These are phyloP conservation scores for Pontederia paniculata DNA, from an alignment of 176 grass and related monocot species.

Conservation along the genomic window DNA sequence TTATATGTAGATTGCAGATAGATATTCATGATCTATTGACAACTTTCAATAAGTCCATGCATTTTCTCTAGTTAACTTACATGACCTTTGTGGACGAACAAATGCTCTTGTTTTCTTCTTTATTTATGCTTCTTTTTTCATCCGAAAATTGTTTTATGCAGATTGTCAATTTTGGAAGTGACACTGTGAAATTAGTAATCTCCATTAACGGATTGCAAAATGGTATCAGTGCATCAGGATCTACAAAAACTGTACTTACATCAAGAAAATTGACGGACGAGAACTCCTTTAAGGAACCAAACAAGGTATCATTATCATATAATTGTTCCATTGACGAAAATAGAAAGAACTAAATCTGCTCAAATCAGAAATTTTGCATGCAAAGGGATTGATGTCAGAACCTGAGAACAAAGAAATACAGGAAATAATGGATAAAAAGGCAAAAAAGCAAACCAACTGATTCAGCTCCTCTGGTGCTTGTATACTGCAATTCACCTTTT, in stretches of 20 bases:
- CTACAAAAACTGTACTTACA: slow-evolving; percentile 63
- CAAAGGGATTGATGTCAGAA: neutral
- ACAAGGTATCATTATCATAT: slow-evolving; percentile 39
- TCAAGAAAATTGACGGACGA: slow-evolving; percentile 56
- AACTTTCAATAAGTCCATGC: no score
- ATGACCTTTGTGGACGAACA: neutral
- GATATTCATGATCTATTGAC: no score
- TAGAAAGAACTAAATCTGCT: neutral
- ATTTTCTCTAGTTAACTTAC: no score
- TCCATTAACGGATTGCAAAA: slow-evolving; percentile 50
- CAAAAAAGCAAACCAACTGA: no score
- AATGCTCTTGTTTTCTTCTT: neutral
- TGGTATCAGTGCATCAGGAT: slow-evolving; percentile 42
- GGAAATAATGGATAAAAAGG: no score
- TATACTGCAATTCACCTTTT: no score
- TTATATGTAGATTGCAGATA: no score
- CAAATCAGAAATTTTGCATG: no score
- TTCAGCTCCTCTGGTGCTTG: no score
- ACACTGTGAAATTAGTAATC: slow-evolving; percentile 51
- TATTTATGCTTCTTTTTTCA: neutral
- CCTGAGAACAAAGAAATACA: no score
- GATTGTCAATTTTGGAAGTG: slow-evolving; percentile 66
- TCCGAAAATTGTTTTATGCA: slow-evolving; percentile 13
- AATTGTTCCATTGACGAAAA: neutral
- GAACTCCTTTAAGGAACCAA: slow-evolving; percentile 78